Evolutionary conservation across 2,329 filamentous ascomycete genomes (phyloP).

Genomic region (Aspergillus sp.): DNA sequence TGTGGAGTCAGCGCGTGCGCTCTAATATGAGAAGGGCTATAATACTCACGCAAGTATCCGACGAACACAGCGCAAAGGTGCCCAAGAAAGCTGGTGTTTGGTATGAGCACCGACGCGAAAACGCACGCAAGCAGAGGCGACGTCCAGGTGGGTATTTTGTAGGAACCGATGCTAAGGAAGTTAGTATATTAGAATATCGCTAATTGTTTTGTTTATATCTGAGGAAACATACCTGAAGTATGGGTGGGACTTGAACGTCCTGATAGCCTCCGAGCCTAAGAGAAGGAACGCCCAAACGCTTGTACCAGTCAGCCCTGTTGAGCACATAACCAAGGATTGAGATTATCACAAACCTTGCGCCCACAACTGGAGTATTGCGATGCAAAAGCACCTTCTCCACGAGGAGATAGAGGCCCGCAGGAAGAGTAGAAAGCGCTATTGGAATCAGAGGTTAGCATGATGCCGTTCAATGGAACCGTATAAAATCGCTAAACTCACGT

Average conservation of each 20-base stretch:
- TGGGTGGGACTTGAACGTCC: conserved; percentile 75
- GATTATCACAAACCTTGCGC: conserved; percentile 60
- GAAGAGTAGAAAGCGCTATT: conserved; percentile 71
- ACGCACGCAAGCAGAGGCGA: conserved; percentile 73
- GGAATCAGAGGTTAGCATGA: conserved; percentile 12
- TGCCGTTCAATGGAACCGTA: not conserved
- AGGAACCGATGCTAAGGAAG: conserved; percentile 45
- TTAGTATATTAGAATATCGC: conserved; percentile 8
- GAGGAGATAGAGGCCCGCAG: conserved; percentile 72
- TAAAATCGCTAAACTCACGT: conserved; percentile 53
- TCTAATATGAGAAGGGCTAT: not conserved
- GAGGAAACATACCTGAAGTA: conserved; percentile 52
- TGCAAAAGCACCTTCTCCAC: conserved; percentile 68
- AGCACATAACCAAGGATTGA: not conserved
- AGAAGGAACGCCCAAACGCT: conserved; percentile 93
- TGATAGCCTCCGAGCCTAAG: conserved; percentile 75
- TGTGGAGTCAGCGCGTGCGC: conserved; percentile 2
- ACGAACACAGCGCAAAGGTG: conserved; percentile 77
- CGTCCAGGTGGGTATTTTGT: conserved; percentile 84
- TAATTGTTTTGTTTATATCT: not conserved
- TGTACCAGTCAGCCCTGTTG: conserved; percentile 7
- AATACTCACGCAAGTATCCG: conserved; percentile 72
- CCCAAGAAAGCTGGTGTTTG: conserved; percentile 75
- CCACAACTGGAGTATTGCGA: conserved; percentile 67
- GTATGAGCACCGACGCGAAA: conserved; percentile 68